These are phyloP conservation scores for Puccinia coronata DNA, from an alignment of 1,284 basidiomycete genomes.

Conservation along the genomic window DNA sequence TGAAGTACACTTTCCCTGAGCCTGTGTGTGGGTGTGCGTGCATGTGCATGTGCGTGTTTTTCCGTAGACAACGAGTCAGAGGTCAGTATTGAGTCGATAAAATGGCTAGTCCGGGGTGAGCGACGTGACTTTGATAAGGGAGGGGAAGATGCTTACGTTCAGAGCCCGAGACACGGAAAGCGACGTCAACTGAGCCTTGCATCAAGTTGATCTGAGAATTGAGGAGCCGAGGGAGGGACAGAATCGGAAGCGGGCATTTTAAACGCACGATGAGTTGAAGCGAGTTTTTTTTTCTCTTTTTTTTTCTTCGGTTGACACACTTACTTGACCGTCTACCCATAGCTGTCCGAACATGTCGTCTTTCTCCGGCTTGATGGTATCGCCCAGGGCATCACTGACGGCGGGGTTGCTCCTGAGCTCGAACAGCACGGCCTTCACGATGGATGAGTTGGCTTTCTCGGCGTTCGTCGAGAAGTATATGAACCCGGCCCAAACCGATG, in stretches of 20 bases:
- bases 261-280: too few species aligned
- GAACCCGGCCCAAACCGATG: conserved; percentile 32
- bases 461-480: conserved; percentile 43
- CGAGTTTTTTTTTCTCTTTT: too few species aligned
- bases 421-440: conserved; percentile 41
- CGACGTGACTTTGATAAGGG: neutral
- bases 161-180: conserved; percentile 42
- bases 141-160: conserved; percentile 13
- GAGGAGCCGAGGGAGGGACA: neutral
- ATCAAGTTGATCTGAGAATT: conserved; percentile 40
- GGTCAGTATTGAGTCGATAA: neutral
- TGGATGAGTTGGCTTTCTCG: conserved; percentile 44
- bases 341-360: conserved; percentile 36
- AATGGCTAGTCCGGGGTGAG: neutral
- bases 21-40: neutral
- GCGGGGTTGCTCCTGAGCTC: conserved; percentile 30
- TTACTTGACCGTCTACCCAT: conserved; percentile 46
- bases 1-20: conserved; percentile 46
- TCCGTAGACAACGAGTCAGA: neutral
- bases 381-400: conserved; percentile 1
- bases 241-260: neutral
- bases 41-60: too few species aligned
- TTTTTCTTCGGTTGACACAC: too few species aligned
- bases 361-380: conserved; percentile 27
- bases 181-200: conserved; percentile 45